These are phyloP conservation scores for Harrya chromipes DNA, from an alignment of 768 basidiomycete species.

Conservation along the genomic window DNA sequence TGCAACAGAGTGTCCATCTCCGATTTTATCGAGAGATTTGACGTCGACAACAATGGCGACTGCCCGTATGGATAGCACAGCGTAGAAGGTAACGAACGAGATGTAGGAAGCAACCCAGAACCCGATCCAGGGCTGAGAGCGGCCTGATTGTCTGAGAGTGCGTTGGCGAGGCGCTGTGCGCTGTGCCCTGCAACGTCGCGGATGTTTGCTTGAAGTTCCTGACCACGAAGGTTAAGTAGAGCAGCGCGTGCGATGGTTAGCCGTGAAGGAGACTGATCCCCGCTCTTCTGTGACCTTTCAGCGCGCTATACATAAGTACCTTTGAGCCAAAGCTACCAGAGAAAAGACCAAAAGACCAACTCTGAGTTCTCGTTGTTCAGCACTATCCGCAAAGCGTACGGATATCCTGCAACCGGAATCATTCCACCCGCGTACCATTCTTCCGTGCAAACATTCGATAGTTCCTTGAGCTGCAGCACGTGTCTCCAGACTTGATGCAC, in stretches of 20 bases:
- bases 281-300: constrained; percentile 60
- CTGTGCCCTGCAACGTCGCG: constrained; percentile 6
- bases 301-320: constrained; percentile 42
- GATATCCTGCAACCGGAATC: constrained; percentile 75
- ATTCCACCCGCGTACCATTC: constrained; percentile 77
- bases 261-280: constrained; percentile 58
- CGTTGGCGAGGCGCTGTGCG: constrained; percentile 7
- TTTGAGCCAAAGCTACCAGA: constrained; percentile 1
- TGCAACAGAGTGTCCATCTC: constrained; percentile 40
- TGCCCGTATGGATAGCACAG: constrained; percentile 16
- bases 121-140: background rate
- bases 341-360: constrained; percentile 38
- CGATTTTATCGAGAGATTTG: constrained; percentile 30
- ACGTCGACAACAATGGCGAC: constrained; percentile 14
- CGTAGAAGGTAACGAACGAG: constrained; percentile 21
- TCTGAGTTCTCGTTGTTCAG: constrained; percentile 73
- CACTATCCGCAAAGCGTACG: constrained; percentile 76
- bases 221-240: constrained; percentile 70
- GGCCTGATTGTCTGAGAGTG: constrained; percentile 2
- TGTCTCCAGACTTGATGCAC: constrained; percentile 55
- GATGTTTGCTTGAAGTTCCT: constrained; percentile 39
- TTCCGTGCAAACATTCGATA: constrained; percentile 73
- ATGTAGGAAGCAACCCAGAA: constrained; percentile 10
- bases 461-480: constrained; percentile 72
- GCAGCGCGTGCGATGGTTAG: constrained; percentile 79